Conservation (phyloP, 2,329 filamentous ascomycete genomes). For the Trichophyton rubrum region DNA sequence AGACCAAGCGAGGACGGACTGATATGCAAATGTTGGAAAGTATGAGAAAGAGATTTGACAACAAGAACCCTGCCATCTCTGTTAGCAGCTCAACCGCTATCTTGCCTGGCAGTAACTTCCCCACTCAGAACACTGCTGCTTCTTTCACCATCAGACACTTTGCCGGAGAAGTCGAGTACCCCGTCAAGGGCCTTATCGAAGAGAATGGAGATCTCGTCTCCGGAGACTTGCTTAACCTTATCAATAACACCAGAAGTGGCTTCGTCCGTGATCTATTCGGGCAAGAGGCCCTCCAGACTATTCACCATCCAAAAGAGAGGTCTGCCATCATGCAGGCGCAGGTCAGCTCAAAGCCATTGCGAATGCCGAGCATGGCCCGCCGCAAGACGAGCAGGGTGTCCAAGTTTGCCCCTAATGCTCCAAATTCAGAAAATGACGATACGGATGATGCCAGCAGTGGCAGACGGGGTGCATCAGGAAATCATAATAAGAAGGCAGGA, state of each 20-base stretch:
- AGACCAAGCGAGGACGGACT: constrained; percentile 76
- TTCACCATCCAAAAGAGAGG: constrained; percentile 84
- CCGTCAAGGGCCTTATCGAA: constrained; percentile 73
- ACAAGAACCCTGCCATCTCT: constrained; percentile 81
- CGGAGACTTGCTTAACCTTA: constrained; percentile 86
- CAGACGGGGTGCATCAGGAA: constrained; percentile 8
- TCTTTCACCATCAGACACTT: constrained; percentile 90
- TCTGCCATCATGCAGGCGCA: constrained; percentile 89
- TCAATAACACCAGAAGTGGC: constrained; percentile 73
- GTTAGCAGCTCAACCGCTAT: constrained; percentile 63
- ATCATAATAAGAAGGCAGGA: constrained; percentile 22
- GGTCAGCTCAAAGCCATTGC: constrained; percentile 86
- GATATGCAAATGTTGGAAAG: constrained; percentile 87
- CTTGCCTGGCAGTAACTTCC: constrained; percentile 78
- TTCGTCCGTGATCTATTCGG: constrained; percentile 87
- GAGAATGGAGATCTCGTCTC: constrained; percentile 95
- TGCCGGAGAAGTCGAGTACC: constrained; percentile 91
- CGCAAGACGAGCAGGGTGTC: constrained; percentile 51
- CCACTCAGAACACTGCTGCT: constrained; percentile 66
- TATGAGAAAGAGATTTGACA: constrained; percentile 81
- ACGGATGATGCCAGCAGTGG: constrained; percentile 13
- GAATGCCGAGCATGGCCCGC: constrained; percentile 83
- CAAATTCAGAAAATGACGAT: constrained; percentile 17
- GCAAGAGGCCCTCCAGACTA: constrained; percentile 85
- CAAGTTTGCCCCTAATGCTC: constrained; percentile 31